Percentiles rank a stretch among this genome's conserved stretches.
These are phyloP conservation scores for Ophiostoma pallidulum DNA, from an alignment of 2,329 filamentous ascomycete genomes.

Conservation along the genomic window DNA sequence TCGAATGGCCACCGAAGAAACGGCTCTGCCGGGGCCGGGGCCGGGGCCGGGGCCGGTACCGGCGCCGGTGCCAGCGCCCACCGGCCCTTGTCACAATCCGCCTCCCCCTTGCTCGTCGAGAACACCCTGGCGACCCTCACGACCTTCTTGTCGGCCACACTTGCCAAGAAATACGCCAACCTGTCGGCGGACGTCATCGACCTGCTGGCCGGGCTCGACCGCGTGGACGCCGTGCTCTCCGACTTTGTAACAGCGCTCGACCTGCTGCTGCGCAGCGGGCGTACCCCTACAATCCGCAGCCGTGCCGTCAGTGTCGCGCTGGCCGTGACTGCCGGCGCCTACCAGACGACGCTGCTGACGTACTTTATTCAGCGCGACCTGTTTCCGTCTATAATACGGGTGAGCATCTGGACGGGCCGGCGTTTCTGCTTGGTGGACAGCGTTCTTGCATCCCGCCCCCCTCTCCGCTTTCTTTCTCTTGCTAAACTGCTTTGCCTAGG, in stretches of 20 bases:
- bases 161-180: conserved; percentile 88
- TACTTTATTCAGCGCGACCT: conserved; percentile 93
- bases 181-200: conserved; percentile 91
- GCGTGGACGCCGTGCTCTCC: conserved; percentile 77
- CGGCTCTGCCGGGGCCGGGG: background rate
- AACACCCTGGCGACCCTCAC: conserved; percentile 61
- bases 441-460: no score
- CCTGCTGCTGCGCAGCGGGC: conserved; percentile 67
- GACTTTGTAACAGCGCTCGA: conserved; percentile 82
- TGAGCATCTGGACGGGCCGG: no score
- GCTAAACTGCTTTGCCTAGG: no score
- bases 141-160: conserved; percentile 71
- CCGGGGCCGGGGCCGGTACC: no score
- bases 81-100: no score
- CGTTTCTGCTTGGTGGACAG: no score
- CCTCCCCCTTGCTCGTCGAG: conserved; percentile 1
- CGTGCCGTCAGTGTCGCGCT: conserved; percentile 76
- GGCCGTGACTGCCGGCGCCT: conserved; percentile 83
- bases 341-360: conserved; percentile 85
- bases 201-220: conserved; percentile 78
- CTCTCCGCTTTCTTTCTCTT: no score
- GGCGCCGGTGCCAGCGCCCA: background rate
- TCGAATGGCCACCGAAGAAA: background rate
- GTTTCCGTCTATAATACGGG: conserved; percentile 92
- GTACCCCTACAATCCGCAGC: conserved; percentile 57